Percentiles rank a stretch among this genome's conserved stretches.
Conservation (phyloP, 805 yeast species). For the Tetrapisispora iriomotensis region DNA sequence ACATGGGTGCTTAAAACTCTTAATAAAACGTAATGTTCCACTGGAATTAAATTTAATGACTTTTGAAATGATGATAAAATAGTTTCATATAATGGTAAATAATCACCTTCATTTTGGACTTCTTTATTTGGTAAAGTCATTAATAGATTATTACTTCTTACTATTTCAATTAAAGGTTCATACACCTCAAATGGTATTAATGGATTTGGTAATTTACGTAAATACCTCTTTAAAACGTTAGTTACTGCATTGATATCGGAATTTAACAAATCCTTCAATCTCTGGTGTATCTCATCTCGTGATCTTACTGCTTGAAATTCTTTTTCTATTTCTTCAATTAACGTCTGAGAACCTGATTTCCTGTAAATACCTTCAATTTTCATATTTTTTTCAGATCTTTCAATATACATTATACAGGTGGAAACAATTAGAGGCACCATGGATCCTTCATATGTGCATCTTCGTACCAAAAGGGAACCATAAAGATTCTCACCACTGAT, state of each 20-base stretch:
- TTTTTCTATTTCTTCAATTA: constrained; percentile 25
- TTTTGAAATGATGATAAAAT: constrained; percentile 34
- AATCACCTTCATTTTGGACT: constrained; percentile 5
- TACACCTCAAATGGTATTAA: constrained; percentile 64
- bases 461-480: constrained; percentile 46
- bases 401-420: constrained; percentile 68
- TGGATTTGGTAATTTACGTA: constrained; percentile 78
- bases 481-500: constrained; percentile 4
- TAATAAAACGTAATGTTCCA: constrained; percentile 54
- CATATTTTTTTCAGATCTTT: constrained; percentile 49
- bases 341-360: constrained; percentile 71
- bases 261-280: constrained; percentile 30
- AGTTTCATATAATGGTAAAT: constrained; percentile 4
- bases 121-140: constrained; percentile 14
- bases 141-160: constrained; percentile 27
- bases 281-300: constrained; percentile 28
- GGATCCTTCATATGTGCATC: constrained; percentile 53
- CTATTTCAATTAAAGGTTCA: constrained; percentile 51
- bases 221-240: constrained; percentile 75
- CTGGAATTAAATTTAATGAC: constrained; percentile 48
- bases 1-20: constrained; percentile 55
- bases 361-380: constrained; percentile 82
- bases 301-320: constrained; percentile 18
- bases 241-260: constrained; percentile 84
- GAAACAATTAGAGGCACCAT: constrained; percentile 62